A percentile compares a stretch with the other conserved stretches of the same genome.
These are phyloP conservation scores for Cladosporium oxysporum DNA, from an alignment of 2,329 filamentous ascomycete species.

Conservation along the genomic window DNA sequence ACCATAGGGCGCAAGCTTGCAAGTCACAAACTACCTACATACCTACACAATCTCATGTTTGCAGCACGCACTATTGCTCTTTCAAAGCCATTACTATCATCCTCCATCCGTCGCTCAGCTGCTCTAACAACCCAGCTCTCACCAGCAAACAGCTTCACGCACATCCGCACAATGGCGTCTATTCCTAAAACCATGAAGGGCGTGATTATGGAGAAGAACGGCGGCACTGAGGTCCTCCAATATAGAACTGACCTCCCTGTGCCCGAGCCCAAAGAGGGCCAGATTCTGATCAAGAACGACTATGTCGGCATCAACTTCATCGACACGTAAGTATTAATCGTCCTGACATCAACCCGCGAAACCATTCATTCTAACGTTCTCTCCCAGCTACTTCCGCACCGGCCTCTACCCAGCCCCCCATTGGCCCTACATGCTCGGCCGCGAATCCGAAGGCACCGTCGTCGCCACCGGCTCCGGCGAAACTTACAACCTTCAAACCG, in stretches of 20 bases:
- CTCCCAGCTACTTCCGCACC: slow-evolving; percentile 72
- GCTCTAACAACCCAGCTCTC: slow-evolving; percentile 12
- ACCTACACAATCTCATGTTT: slow-evolving; percentile 2
- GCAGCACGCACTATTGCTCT: neutral
- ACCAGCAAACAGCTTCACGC: neutral
- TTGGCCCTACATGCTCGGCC: slow-evolving; percentile 75
- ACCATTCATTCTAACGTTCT: neutral
- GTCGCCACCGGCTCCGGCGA: slow-evolving; percentile 60
- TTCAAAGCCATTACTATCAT: neutral
- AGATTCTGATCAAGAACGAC: slow-evolving; percentile 79
- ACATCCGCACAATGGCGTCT: slow-evolving; percentile 44
- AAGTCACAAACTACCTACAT: no score
- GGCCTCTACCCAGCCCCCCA: slow-evolving; percentile 72
- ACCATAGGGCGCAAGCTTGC: neutral
- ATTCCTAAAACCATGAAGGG: slow-evolving; percentile 71
- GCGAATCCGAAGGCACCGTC: slow-evolving; percentile 74
- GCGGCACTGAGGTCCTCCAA: slow-evolving; percentile 70
- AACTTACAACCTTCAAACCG: slow-evolving; percentile 57
- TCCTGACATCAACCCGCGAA: neutral
- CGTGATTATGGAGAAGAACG: slow-evolving; percentile 70
- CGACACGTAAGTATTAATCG: slow-evolving; percentile 61
- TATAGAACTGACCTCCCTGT: slow-evolving; percentile 71
- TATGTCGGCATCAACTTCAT: slow-evolving; percentile 85
- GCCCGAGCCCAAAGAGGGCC: slow-evolving; percentile 65
- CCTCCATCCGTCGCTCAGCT: slow-evolving; percentile 2